Evolutionary conservation across 1,284 basidiomycete genomes (phyloP).

Genomic region (Sanghuangporus sanghuang): DNA sequence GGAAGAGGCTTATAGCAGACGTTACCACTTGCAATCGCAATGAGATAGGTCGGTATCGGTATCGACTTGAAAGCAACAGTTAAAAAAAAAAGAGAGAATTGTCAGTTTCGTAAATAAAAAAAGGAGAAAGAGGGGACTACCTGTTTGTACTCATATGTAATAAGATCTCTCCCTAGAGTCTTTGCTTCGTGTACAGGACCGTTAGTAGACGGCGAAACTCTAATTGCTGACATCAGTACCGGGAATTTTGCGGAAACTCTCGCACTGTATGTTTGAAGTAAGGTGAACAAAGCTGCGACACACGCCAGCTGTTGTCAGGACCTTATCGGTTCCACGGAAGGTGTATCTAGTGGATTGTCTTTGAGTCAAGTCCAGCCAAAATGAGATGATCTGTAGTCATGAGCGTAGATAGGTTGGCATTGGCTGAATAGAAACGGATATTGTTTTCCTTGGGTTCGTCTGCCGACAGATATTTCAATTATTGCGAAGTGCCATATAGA

Average conservation of each 20-base stretch:
- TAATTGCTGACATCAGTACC: conserved; percentile 78
- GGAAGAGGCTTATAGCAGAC: conserved; percentile 70
- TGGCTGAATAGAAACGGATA: conserved; percentile 93
- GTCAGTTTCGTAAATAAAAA: background rate
- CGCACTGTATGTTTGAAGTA: conserved; percentile 68
- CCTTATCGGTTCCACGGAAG: conserved; percentile 70
- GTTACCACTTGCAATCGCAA: conserved; percentile 85
- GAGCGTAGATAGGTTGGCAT: conserved; percentile 91
- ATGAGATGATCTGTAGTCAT: conserved; percentile 29
- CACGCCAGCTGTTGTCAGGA: background rate
- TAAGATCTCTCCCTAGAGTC: conserved; percentile 62
- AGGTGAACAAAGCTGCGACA: conserved; percentile 15
- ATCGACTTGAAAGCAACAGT: conserved; percentile 48
- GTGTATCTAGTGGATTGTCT: conserved; percentile 45
- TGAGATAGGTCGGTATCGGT: conserved; percentile 80
- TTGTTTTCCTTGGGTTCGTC: conserved; percentile 85
- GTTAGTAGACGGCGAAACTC: conserved; percentile 65
- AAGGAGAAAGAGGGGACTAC: conserved; percentile 24
- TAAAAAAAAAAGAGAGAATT: background rate
- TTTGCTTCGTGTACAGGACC: conserved; percentile 62
- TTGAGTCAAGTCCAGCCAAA: background rate
- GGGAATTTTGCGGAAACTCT: conserved; percentile 73
- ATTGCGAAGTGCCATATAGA: background rate
- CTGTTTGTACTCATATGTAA: conserved; percentile 67
- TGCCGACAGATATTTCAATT: conserved; percentile 24